Evolutionary conservation across 225 moss, liverwort and hornwort species (phyloP), one percentile per base, ranked within the genome.

Genomic region (Rhytidiadelphus loreus): DNA sequence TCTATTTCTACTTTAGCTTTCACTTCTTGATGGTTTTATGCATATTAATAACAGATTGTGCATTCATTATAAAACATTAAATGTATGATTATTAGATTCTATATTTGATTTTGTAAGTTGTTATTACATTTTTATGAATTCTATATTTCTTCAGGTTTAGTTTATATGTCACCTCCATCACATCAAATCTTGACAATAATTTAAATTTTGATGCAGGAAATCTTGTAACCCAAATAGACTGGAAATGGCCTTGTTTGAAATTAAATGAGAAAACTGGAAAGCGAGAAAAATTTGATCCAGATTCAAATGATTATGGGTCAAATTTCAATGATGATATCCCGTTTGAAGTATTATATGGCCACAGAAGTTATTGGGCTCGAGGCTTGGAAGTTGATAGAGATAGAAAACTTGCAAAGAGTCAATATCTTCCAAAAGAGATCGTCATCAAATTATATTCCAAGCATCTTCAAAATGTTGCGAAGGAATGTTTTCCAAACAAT

Each of bases 231-330:
- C 8, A 33, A 41, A 73, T 2, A n/a, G 30, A 91, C 39, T 91
- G 91, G 91, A 59, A 84, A 3, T 89, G 89, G 87, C 59, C 89
- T 71, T 89, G 7, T 13, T 75, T 2, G 4, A n/a, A 2, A n/a
- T 2, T 0, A 0, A 1, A 0, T 24, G 0, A 0, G 0, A 13
- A 3, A 19, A 37, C 33, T 28, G 0, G 2, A 14, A 37, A 1
- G 0, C 4, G 0, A 0, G 12, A n/a, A 20, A 73, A 4, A 0
- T 3, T 71, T 12, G 33, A 88, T 10, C 9, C 19, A 0, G 50
- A 88, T 81, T 56, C 58, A 73, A 24, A 35, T 35, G 17, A 33
- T 14, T 2, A 11, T 1, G 35, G 4, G 1, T 41, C 62, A 30
- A 77, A 41, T 16, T n/a, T 2, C 0, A 1, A 41, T 12, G 43